phyloP scores from a whole-genome alignment of 2,329 filamentous ascomycete genomes.

The Diplodia scrobiculata region DNA sequence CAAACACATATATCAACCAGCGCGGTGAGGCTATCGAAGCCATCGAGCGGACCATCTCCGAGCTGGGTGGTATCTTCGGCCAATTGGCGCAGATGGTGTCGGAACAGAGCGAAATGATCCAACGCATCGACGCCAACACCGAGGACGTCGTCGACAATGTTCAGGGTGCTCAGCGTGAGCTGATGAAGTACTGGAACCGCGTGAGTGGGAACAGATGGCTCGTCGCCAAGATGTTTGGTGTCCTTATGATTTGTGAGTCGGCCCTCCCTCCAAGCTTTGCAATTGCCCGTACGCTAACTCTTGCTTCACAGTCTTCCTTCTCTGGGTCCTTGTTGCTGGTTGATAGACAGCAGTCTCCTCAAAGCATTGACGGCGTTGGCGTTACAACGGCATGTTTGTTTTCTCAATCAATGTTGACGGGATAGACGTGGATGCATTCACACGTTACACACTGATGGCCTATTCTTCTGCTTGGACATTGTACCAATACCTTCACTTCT shows the following conservation, averaged over 20 bases:
- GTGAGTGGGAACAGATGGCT: slow-evolving; percentile 96
- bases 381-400: slow-evolving; percentile 5
- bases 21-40: slow-evolving; percentile 94
- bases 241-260: slow-evolving; percentile 81
- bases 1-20: slow-evolving; percentile 89
- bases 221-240: slow-evolving; percentile 80
- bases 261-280: not conserved
- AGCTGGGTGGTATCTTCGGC: slow-evolving; percentile 89
- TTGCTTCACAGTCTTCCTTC: slow-evolving; percentile 46
- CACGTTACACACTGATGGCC: slow-evolving; percentile 6
- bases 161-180: slow-evolving; percentile 89
- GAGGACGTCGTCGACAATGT: slow-evolving; percentile 98
- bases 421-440: slow-evolving; percentile 12
- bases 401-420: slow-evolving; percentile 7
- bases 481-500: slow-evolving; percentile 19
- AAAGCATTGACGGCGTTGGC: slow-evolving; percentile 15
- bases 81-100: slow-evolving; percentile 96
- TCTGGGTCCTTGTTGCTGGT: slow-evolving; percentile 69
- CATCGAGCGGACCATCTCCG: slow-evolving; percentile 91
- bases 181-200: slow-evolving; percentile 95
- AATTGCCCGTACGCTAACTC: slow-evolving; percentile 31
- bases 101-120: slow-evolving; percentile 96
- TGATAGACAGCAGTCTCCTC: slow-evolving; percentile 35
- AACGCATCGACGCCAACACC: slow-evolving; percentile 94
- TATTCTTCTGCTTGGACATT: not conserved